phyloP scores from a whole-genome alignment of 1,284 basidiomycete species.

The Cutaneotrichosporon sp. region DNA sequence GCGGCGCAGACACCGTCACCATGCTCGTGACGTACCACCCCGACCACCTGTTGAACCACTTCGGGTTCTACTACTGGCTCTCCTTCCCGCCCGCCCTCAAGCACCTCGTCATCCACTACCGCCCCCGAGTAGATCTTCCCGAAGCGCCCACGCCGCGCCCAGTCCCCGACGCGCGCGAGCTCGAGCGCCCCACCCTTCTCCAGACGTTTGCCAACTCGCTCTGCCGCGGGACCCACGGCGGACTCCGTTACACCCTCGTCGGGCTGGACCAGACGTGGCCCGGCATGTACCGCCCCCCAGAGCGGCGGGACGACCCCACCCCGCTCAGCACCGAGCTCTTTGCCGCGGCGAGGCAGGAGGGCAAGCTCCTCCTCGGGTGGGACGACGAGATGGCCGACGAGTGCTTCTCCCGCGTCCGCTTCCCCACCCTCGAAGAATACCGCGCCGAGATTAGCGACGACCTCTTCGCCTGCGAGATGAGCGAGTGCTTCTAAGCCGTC shows the following conservation, averaged over 20 bases:
- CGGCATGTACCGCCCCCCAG: background rate
- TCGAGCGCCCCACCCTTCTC: background rate
- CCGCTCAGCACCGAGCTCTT: background rate
- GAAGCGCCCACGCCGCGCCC: background rate
- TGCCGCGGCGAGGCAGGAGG: background rate
- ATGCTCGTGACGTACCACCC: slow-evolving; percentile 2
- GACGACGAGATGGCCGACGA: background rate
- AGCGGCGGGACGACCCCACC: background rate
- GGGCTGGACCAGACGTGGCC: slow-evolving; percentile 1
- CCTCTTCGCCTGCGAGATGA: background rate
- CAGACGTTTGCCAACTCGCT: slow-evolving; percentile 2
- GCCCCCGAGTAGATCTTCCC: background rate
- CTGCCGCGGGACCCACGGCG: background rate
- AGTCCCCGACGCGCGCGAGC: background rate
- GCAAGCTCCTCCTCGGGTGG: background rate
- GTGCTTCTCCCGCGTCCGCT: background rate
- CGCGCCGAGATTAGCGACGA: background rate
- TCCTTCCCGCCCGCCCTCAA: background rate
- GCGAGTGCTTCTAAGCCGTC: background rate
- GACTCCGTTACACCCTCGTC: background rate
- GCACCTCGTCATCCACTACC: slow-evolving; percentile 2
- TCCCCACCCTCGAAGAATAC: background rate
- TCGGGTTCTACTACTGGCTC: slow-evolving; percentile 4
- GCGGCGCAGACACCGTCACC: background rate
- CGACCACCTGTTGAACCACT: background rate